These are phyloP conservation scores for Phytophthora chlamydospora DNA, from an alignment of 352 stramenopile genomes.

Conservation along the genomic window DNA sequence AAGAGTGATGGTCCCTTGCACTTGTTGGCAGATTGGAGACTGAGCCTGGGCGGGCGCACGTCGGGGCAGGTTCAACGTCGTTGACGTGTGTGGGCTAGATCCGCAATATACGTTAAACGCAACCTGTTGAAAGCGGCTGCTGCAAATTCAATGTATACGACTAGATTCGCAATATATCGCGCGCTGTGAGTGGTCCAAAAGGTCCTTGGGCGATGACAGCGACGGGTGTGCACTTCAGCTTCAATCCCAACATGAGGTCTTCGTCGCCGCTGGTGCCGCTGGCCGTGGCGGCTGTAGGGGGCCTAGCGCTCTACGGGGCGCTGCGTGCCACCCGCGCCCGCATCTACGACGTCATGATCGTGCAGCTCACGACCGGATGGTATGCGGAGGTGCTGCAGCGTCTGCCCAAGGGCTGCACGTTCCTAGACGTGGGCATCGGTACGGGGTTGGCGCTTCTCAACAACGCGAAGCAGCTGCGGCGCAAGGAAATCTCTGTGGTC, in stretches of 20 bases:
- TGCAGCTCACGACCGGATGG: conserved; percentile 90
- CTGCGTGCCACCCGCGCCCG: conserved; percentile 67
- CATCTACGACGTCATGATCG: conserved; percentile 91
- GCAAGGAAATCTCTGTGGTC: conserved; percentile 78
- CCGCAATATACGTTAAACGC: conserved; percentile 4
- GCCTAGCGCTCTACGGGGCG: conserved; percentile 47
- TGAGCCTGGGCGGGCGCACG: conserved; percentile 12
- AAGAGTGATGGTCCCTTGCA: conserved; percentile 13
- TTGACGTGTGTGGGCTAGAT: neutral
- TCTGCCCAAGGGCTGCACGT: conserved; percentile 51
- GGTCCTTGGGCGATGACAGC: conserved; percentile 8
- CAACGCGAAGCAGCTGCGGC: conserved; percentile 64
- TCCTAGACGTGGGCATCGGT: conserved; percentile 92
- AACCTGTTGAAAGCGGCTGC: neutral
- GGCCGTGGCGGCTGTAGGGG: conserved; percentile 17
- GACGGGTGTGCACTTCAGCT: neutral
- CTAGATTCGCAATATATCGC: conserved; percentile 13
- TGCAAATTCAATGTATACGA: conserved; percentile 1
- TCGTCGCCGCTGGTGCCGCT: conserved; percentile 9
- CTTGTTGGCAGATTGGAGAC: conserved; percentile 19
- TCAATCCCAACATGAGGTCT: conserved; percentile 6
- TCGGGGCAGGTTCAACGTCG: conserved; percentile 12
- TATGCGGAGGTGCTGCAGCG: conserved; percentile 83
- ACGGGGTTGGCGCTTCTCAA: conserved; percentile 76
- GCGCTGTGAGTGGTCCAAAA: too few species aligned